Conservation (phyloP, 768 basidiomycete species). For the Mycena amicta region DNA sequence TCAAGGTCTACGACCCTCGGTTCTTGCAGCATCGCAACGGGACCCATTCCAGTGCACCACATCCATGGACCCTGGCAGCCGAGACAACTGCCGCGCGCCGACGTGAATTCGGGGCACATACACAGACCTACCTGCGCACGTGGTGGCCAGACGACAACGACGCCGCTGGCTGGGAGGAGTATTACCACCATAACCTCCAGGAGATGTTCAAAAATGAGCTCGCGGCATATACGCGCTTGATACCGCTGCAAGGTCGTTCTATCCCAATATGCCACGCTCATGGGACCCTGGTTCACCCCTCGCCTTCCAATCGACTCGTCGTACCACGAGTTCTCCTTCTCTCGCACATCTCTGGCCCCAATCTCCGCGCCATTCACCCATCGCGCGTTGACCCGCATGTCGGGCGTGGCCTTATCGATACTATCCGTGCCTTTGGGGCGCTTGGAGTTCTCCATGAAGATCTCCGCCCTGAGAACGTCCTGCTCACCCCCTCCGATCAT, state of each 20-base stretch:
- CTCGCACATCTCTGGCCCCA: conserved; percentile 15
- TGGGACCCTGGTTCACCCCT: conserved; percentile 12
- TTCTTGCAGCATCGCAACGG: conserved; percentile 20
- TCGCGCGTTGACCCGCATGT: conserved; percentile 2
- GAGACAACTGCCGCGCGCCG: conserved; percentile 19
- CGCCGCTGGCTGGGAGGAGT: conserved; percentile 21
- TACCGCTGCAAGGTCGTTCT: conserved; percentile 17
- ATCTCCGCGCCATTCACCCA: conserved; percentile 16
- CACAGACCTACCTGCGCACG: conserved; percentile 8
- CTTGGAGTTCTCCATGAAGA: conserved; percentile 23
- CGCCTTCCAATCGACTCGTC: conserved; percentile 11
- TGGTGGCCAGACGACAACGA: conserved; percentile 23
- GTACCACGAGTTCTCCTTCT: conserved; percentile 21
- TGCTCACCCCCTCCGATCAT: conserved; percentile 11
- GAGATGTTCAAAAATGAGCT: conserved; percentile 19
- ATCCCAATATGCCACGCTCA: conserved; percentile 18
- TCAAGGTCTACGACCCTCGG: conserved; percentile 23
- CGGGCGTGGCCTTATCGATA: conserved; percentile 17
- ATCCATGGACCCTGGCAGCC: conserved; percentile 22
- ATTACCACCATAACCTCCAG: conserved; percentile 14
- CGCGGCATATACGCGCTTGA: conserved; percentile 15
- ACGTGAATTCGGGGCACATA: conserved; percentile 8
- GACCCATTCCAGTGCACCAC: conserved; percentile 14
- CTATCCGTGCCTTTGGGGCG: conserved; percentile 13
- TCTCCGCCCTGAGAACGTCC: conserved; percentile 17